A percentile compares a stretch with the other conserved stretches of the same genome.
These are phyloP conservation scores for Linum tenue DNA, from an alignment of 345 rosid genomes.

Conservation along the genomic window DNA sequence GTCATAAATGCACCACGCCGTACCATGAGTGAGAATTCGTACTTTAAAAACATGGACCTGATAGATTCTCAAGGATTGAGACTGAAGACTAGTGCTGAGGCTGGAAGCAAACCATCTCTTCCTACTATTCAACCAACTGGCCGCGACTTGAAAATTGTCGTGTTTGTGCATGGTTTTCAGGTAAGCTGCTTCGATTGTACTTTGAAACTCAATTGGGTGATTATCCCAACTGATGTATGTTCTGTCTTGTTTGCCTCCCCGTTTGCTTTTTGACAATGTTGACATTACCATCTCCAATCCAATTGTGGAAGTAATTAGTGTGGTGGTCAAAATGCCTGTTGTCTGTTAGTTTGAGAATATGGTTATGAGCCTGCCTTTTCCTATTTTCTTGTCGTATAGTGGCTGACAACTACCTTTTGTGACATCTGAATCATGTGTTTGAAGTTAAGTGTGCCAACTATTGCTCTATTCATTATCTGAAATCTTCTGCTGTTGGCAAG, in stretches of 20 bases:
- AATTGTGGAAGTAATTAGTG: not conserved
- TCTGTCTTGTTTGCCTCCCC: not conserved
- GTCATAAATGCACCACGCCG: slow-evolving; percentile 82
- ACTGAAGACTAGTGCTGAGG: slow-evolving; percentile 21
- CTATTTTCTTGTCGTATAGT: not conserved
- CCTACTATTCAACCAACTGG: slow-evolving; percentile 24
- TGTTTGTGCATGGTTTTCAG: slow-evolving; percentile 98
- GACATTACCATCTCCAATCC: not conserved
- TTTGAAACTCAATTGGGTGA: not conserved
- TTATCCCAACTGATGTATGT: not conserved
- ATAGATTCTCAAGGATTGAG: slow-evolving; percentile 28
- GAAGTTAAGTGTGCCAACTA: not conserved
- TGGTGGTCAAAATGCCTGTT: not conserved
- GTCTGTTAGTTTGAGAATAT: not conserved
- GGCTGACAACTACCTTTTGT: not conserved
- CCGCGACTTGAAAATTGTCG: slow-evolving; percentile 57
- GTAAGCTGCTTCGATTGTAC: slow-evolving; percentile 27
- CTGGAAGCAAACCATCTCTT: slow-evolving; percentile 25
- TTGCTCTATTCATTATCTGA: not conserved
- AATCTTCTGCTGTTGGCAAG: not conserved
- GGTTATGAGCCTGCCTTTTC: not conserved
- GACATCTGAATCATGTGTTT: not conserved
- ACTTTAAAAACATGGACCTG: slow-evolving; percentile 54
- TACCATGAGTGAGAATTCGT: slow-evolving; percentile 64
- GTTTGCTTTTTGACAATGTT: not conserved